Evolutionary conservation across 805 yeast genomes (phyloP).

Genomic region (Saturnispora saitoi): DNA sequence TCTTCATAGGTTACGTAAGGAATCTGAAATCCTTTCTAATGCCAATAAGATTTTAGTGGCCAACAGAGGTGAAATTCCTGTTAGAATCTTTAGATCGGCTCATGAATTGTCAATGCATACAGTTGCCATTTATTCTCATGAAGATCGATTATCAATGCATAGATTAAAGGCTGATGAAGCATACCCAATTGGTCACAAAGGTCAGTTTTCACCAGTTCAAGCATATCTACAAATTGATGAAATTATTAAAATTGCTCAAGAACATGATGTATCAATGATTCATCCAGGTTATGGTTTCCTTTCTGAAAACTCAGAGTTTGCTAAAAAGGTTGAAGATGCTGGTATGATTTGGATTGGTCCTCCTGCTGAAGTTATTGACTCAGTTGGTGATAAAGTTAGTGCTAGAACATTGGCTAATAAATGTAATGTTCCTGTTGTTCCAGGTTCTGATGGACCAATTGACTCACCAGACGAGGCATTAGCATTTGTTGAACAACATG

Average conservation of each 20-base stretch:
- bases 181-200: conserved; percentile 74
- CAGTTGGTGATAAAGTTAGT: conserved; percentile 88
- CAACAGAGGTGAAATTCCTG: conserved; percentile 97
- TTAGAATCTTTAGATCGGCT: conserved; percentile 84
- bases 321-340: conserved; percentile 75
- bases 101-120: conserved; percentile 70
- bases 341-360: conserved; percentile 94
- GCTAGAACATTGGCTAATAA: conserved; percentile 87
- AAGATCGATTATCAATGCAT: conserved; percentile 83
- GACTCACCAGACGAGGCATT: conserved; percentile 64
- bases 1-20: conserved; percentile 30
- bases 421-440: conserved; percentile 92
- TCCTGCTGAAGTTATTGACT: conserved; percentile 86
- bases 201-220: conserved; percentile 86
- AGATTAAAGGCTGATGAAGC: conserved; percentile 77
- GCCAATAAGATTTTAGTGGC: conserved; percentile 81
- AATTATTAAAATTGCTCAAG: conserved; percentile 77
- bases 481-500: conserved; percentile 61
- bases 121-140: conserved; percentile 85
- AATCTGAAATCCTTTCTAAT: conserved; percentile 39
- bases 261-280: conserved; percentile 80
- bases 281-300: conserved; percentile 97
- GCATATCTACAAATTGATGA: conserved; percentile 83
- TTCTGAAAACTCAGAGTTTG: conserved; percentile 92
- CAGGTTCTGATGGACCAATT: conserved; percentile 87